phyloP scores from a whole-genome alignment of 805 yeast species.

The Zygoascus biomembranicola region DNA sequence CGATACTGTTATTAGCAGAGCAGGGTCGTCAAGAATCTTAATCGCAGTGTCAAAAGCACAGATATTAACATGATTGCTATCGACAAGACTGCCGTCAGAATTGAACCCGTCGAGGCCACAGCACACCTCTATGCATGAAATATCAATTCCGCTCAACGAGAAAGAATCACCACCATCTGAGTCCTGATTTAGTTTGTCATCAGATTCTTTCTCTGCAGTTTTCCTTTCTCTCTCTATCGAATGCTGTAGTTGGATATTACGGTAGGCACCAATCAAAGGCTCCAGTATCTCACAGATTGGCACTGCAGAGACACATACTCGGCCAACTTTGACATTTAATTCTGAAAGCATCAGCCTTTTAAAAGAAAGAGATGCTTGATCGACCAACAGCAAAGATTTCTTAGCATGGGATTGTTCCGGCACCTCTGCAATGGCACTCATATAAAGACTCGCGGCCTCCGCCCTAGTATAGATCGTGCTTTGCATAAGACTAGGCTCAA shows the following conservation, averaged over 20 bases:
- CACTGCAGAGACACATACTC: neutral
- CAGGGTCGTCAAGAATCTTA: neutral
- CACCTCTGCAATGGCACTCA: slow-evolving; percentile 61
- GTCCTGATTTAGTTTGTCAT: neutral
- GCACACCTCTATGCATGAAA: neutral
- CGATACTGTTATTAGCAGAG: neutral
- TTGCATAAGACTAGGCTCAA: slow-evolving; percentile 14
- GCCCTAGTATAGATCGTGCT: slow-evolving; percentile 61
- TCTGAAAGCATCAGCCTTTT: slow-evolving; percentile 25
- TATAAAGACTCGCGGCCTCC: slow-evolving; percentile 58
- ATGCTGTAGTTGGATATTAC: neutral
- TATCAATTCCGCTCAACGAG: neutral
- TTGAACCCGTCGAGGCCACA: neutral
- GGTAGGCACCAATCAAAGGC: neutral
- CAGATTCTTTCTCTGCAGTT: neutral
- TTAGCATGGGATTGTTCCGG: neutral
- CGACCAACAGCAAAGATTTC: neutral
- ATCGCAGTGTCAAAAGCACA: neutral
- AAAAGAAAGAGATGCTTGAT: slow-evolving; percentile 6
- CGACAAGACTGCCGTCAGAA: neutral
- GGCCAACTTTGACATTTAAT: slow-evolving; percentile 9
- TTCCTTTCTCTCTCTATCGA: neutral
- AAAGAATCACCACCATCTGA: neutral
- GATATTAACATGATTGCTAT: neutral
- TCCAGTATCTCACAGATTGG: neutral